A percentile compares a stretch with the other conserved stretches of the same genome.
phyloP scores from a whole-genome alignment of 2,329 filamentous ascomycete species.

The Coniochaeta ligniaria region DNA sequence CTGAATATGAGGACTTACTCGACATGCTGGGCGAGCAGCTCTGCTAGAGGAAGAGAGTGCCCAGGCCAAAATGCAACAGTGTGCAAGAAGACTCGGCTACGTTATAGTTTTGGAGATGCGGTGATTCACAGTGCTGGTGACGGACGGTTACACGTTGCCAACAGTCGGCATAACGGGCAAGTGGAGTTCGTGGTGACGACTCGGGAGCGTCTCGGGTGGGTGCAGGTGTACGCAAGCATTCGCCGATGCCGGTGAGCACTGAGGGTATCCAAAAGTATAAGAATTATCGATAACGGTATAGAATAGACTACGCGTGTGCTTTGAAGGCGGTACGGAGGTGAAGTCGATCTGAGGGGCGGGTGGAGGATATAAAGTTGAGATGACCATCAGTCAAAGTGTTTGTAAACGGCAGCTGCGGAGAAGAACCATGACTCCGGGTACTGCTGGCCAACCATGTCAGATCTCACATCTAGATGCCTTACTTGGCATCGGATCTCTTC shows the following conservation, averaged over 20 bases:
- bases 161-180: background rate
- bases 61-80: background rate
- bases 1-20: constrained; percentile 30
- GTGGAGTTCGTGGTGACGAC: constrained; percentile 2
- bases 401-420: background rate
- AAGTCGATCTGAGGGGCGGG: background rate
- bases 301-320: too few relatives aligned
- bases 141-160: background rate
- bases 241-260: background rate
- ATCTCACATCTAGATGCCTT: too few relatives aligned
- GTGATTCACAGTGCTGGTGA: background rate
- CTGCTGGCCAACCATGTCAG: background rate
- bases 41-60: background rate
- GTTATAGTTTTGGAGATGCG: background rate
- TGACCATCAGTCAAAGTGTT: background rate
- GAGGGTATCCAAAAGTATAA: background rate
- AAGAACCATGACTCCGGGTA: background rate
- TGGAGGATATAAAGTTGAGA: background rate
- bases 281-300: background rate
- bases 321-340: background rate
- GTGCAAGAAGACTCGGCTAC: background rate
- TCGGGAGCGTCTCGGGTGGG: background rate
- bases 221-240: background rate
- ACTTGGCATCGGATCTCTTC: background rate
- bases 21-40: constrained; percentile 21